Base-by-base conservation (phyloP, 1,284 basidiomycete genomes). In the Microbotryum scabiosae region DNA sequence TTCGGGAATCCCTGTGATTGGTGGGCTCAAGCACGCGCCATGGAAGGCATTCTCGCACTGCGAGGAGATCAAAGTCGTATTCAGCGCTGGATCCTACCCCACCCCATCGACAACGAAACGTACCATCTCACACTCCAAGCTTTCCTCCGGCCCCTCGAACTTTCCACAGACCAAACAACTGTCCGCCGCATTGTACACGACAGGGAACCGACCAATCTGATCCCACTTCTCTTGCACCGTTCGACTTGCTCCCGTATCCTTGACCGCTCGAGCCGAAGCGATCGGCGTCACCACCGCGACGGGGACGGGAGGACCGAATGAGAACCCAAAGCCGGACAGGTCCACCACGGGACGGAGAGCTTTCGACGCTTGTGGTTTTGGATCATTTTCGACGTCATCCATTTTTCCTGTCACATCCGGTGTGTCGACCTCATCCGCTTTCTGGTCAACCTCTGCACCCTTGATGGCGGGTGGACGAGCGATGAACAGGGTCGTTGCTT, bases 1-100 rank as follows among this genome's bases (percentile, higher is more conserved):
- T 25, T 89, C 87, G 0, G 93, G 93, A 18, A 93, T 78, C 1
- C 79, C 82, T 18, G 77, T 73, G 54, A 97, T 76, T 4, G 89
- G 88, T 8, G 91, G 92, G 41, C 79, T 76, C 53, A 94, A 81
- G 74, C 92, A 97, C 5, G 79, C 79, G 16, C 88, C 78, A 73
- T 97, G 92, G 73, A 87, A 96, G 0, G 91, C 89, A 51, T 82
- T 81, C 72, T 97, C 92, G 73, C 92, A 97, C 86, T 91, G 60
- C 23, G 36, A 32, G 32, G 9, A n/a, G 4, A 16, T 2, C 16
- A 20, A 20, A 1, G 16, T 64, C 6, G 49, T 45, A 32, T 25
- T 48, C 44, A 51, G 44, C 55, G 49, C 49, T 10, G 2, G 5
- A 8, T 21, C 41, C 23, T 26, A 25, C 30, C 32, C 44, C 28